Percentiles rank a stretch among this genome's conserved stretches.
phyloP scores from a whole-genome alignment of 768 basidiomycete genomes.

The Collybia sordida region DNA sequence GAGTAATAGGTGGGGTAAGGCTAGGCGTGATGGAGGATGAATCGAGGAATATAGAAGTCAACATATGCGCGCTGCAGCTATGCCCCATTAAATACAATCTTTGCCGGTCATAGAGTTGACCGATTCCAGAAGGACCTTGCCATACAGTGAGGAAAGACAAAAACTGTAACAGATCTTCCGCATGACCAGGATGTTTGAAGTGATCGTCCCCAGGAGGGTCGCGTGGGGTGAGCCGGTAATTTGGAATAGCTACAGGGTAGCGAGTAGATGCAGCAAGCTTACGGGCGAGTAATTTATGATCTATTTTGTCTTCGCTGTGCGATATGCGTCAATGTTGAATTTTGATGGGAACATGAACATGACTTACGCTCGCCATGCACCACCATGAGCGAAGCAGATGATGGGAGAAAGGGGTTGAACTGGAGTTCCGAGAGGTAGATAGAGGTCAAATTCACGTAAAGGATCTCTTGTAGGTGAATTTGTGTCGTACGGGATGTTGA shows the following conservation, averaged over 20 bases:
- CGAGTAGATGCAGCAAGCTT: constrained; percentile 47
- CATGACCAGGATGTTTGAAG: constrained; percentile 70
- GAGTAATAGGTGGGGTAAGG: constrained; percentile 42
- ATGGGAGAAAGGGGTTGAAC: constrained; percentile 19
- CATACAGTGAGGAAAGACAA: constrained; percentile 57
- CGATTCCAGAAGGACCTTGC: constrained; percentile 30
- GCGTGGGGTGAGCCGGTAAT: constrained; percentile 69
- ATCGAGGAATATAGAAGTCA: constrained; percentile 66
- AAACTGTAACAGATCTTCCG: constrained; percentile 61
- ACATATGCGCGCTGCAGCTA: constrained; percentile 83
- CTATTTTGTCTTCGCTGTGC: constrained; percentile 69
- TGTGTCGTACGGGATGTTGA: constrained; percentile 39
- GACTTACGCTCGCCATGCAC: constrained; percentile 78
- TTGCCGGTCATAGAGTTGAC: constrained; percentile 33
- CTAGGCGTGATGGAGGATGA: constrained; percentile 37
- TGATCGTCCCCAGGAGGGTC: constrained; percentile 30
- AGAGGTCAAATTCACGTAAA: constrained; percentile 56
- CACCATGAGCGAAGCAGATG: constrained; percentile 80
- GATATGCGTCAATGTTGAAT: not conserved
- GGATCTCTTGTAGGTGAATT: constrained; percentile 20
- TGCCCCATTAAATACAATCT: constrained; percentile 68
- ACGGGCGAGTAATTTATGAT: constrained; percentile 54
- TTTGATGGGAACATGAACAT: not conserved
- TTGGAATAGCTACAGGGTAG: constrained; percentile 67
- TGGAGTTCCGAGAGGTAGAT: constrained; percentile 28